Base-by-base conservation (phyloP, 2,329 filamentous ascomycete genomes). In the Colletotrichum chlorophyti region DNA sequence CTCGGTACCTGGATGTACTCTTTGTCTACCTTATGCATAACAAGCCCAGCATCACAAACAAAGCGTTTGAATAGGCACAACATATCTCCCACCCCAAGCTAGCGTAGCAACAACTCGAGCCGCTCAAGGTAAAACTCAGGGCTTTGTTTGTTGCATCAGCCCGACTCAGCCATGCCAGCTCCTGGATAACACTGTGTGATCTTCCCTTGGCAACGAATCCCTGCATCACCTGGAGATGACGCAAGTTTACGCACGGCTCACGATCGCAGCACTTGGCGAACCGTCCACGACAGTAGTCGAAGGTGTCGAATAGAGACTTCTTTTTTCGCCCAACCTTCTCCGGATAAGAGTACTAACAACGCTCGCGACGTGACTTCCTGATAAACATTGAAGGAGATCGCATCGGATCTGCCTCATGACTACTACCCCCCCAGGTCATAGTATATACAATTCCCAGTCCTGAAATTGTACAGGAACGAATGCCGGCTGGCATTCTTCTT, bases 381-480 rank as follows among this genome's bases (percentile, higher is more conserved):
- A n/a, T n/a, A n/a, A n/a, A n/a, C n/a, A n/a, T n/a, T n/a, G n/a
- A n/a, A n/a, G n/a, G n/a, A n/a, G n/a, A 15, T 37, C 46, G 6
- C 17, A 2, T 4, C 17, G 19, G n/a, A n/a, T 12, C 24, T 15
- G 14, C 21, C 53, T 8, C 14, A 12, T 15, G 7, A 11, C 27
- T 3, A 12, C 65, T 66, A 81, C n/a, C 70, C 74, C 26, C 77
- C 78, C 38, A 97, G 74, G 74, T 97, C 93, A 72, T 97, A 97
- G 70, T 94, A 91, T 47, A 97, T 83, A 70, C 91, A 93, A 58
- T 83, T 88, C 0, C 90, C 91, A 9, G 91, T 96, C 59, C 93
- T 82, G 66, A 96, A 97, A 68, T 97, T 97, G 75, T 96, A 97
- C 49, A 97, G 84, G 74, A 96, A 96, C 10, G 91, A 90, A 70